Evolutionary conservation across 352 stramenopile genomes (phyloP).

Genomic region (Aphanomyces invadans): DNA sequence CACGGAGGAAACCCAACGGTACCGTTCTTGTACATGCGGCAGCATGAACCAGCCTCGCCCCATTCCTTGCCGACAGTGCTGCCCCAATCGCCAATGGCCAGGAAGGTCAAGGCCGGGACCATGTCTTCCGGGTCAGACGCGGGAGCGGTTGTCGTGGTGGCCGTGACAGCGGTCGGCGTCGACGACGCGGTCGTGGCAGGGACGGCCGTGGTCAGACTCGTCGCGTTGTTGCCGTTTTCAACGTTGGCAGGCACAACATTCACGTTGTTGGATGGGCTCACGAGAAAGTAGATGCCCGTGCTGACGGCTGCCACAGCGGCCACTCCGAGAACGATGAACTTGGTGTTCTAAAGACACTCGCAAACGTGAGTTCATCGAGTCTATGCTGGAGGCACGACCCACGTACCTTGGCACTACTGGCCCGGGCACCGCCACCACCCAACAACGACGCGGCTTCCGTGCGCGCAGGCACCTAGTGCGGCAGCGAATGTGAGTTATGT

Average conservation of each 20-base stretch:
- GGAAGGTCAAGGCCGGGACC: constrained; percentile 30
- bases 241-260: not conserved
- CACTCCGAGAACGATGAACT: constrained; percentile 4
- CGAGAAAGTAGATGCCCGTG: constrained; percentile 13
- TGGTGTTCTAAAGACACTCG: constrained; percentile 17
- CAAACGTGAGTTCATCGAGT: too few species aligned
- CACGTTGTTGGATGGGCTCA: not conserved
- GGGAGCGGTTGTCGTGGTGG: not conserved
- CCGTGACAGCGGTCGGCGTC: not conserved
- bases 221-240: not conserved
- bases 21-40: constrained; percentile 27
- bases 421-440: not conserved
- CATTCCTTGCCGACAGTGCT: constrained; percentile 31
- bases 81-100: constrained; percentile 59
- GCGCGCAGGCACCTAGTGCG: not conserved
- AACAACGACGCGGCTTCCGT: constrained; percentile 14
- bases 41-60: constrained; percentile 39
- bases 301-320: constrained; percentile 6
- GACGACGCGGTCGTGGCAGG: not conserved
- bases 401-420: not conserved
- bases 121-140: constrained; percentile 8
- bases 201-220: not conserved
- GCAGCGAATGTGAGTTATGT: too few species aligned
- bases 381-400: too few species aligned
- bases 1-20: too few species aligned